Conservation (phyloP, 257 asterid species). For the Leptodermis oblonga region DNA sequence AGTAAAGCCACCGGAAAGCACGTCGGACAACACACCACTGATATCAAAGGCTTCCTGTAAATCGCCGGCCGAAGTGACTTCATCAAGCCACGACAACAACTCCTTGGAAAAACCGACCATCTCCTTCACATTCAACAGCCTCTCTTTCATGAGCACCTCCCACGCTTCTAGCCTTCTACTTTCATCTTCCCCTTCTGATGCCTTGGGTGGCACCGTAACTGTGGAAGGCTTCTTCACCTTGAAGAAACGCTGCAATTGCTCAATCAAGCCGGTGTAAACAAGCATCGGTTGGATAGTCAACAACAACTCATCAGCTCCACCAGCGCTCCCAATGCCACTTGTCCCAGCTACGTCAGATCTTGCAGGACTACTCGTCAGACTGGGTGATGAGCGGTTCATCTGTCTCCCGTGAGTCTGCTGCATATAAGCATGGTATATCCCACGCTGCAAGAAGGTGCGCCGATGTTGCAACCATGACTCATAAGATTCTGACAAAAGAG, state of each 20-base stretch:
- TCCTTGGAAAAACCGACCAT: slow-evolving; percentile 88
- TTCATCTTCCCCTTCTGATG: slow-evolving; percentile 45
- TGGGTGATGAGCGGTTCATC: slow-evolving; percentile 34
- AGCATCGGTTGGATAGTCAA: slow-evolving; percentile 85
- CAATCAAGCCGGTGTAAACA: slow-evolving; percentile 84
- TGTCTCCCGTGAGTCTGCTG: slow-evolving; percentile 69
- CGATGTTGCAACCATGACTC: slow-evolving; percentile 94
- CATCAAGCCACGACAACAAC: slow-evolving; percentile 80
- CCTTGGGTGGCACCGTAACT: slow-evolving; percentile 26
- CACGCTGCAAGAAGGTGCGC: slow-evolving; percentile 74
- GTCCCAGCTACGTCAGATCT: slow-evolving; percentile 32
- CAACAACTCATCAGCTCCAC: slow-evolving; percentile 51
- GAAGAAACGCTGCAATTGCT: slow-evolving; percentile 84
- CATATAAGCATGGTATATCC: slow-evolving; percentile 85
- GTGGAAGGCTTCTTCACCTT: slow-evolving; percentile 47
- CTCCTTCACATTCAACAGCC: slow-evolving; percentile 59
- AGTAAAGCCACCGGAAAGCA: slow-evolving; percentile 45
- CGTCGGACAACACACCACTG: slow-evolving; percentile 69
- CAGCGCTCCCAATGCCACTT: slow-evolving; percentile 30
- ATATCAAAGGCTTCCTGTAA: slow-evolving; percentile 86
- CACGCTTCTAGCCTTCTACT: slow-evolving; percentile 61
- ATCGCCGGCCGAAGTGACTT: slow-evolving; percentile 61
- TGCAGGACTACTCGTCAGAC: slow-evolving; percentile 14
- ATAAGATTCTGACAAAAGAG: slow-evolving; percentile 84
- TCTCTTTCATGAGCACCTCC: slow-evolving; percentile 88